These are phyloP conservation scores for Solanum phureja DNA, from an alignment of 257 asterid species.

Conservation along the genomic window DNA sequence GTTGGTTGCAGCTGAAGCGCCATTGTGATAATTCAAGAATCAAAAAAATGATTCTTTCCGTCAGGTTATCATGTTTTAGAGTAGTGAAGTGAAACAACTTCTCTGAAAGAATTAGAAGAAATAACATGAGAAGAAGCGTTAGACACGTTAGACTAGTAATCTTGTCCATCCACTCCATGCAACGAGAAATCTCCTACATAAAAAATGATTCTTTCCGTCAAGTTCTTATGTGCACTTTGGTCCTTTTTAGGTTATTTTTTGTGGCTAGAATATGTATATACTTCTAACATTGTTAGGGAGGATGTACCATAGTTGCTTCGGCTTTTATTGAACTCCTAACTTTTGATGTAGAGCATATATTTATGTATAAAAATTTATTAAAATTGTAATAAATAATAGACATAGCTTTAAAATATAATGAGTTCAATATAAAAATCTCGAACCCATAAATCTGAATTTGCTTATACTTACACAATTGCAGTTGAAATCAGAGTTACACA, in stretches of 20 bases:
- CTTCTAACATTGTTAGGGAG: too few relatives aligned
- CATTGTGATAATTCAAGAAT: neutral
- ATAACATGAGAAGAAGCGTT: constrained; percentile 15
- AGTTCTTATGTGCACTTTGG: neutral
- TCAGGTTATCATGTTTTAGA: neutral
- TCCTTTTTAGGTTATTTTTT: neutral
- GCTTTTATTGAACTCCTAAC: too few relatives aligned
- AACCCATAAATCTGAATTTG: neutral
- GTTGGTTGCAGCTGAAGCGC: constrained; percentile 11
- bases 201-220: too few relatives aligned
- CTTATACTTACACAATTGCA: too few relatives aligned
- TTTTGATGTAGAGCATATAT: too few relatives aligned
- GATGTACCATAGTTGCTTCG: neutral
- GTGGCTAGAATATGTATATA: neutral
- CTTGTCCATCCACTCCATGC: neutral
- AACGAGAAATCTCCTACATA: neutral
- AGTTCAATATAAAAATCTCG: neutral
- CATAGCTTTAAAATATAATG: neutral
- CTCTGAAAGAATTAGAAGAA: neutral
- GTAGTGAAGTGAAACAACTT: neutral
- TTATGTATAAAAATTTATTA: neutral
- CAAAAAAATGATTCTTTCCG: neutral
- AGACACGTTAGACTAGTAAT: constrained; percentile 12
- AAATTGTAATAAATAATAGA: too few relatives aligned
- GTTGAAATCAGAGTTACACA: neutral